Evolutionary conservation across 352 stramenopile genomes (phyloP), one percentile per base, ranked within the genome.

Genomic region (Phytophthora agathidicida): DNA sequence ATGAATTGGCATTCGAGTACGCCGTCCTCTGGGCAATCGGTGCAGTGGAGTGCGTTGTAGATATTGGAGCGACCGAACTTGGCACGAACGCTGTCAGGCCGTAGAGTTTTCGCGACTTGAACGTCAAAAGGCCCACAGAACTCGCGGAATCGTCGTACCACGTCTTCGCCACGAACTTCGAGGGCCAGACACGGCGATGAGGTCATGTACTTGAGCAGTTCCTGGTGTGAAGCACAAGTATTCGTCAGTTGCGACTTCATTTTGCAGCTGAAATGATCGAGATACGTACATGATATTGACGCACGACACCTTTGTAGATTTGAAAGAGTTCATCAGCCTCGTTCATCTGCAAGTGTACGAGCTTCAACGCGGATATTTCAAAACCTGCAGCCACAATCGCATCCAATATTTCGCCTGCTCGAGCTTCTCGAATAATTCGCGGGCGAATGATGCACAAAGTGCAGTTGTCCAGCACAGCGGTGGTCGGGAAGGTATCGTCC

Each of bases 41-140:
- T 98, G 69, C 92, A 98, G 60, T 98, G 93, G 14, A 98, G 75
- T 14, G 82, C 93, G 66, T 98, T 98, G 42, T 86, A 71, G 42
- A 97, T 68, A 16, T 64, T 86, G 55, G 86, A 86, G 14, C 79
- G 78, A 17, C 93, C 96, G 63, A 95, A 97, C n/a, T 71, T 83
- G 16, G 84, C 94, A 24, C 96, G 86, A 22, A 98, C 74, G 26
- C 84, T 93, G 32, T 78, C 56, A 1, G 93, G 88, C 23, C 83
- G 79, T 32, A 99, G 57, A 33, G 86, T 77, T 49, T 92, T 90
- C 3, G 94, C 96, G 35, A 98, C 83, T 41, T 97, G 73, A 1
- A 97, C 73, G 56, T 98, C 91, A 56, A 89, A 96, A 3, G 94
- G 93, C 1, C 93, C 93, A 38, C 78, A 92, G 3, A 95, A 61